Conservation (phyloP, 345 rosid genomes). For the Raphanus raphanistrum region DNA sequence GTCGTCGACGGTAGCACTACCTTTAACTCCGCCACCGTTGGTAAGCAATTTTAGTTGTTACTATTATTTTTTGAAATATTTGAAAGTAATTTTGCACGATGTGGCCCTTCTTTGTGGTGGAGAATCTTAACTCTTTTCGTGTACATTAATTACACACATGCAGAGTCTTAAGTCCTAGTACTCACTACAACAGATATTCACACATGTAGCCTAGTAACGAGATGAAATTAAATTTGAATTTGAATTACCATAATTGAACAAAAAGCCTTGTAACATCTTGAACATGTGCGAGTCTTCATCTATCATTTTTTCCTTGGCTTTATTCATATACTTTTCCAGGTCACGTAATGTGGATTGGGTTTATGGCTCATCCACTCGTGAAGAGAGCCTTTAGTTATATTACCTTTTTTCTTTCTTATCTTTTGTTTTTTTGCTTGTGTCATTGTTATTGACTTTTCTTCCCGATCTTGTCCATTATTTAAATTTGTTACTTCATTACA, state of each 20-base stretch:
- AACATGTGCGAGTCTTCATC: constrained; percentile 15
- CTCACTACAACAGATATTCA: neutral
- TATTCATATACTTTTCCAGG: constrained; percentile 12
- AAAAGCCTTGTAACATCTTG: neutral
- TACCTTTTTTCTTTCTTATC: neutral
- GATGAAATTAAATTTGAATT: neutral
- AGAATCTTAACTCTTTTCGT: constrained; percentile 4
- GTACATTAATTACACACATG: constrained; percentile 24
- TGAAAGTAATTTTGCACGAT: neutral
- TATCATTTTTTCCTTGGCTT: constrained; percentile 19
- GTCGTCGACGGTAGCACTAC: constrained; percentile 92
- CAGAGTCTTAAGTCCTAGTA: constrained; percentile 25
- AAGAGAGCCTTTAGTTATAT: constrained; percentile 7
- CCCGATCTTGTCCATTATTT: neutral
- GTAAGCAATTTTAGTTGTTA: constrained; percentile 42
- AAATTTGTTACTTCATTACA: neutral
- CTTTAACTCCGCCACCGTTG: constrained; percentile 83
- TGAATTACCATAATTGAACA: constrained; percentile 12
- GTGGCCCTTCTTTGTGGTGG: constrained; percentile 22
- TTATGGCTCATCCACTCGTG: constrained; percentile 33
- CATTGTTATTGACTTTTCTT: constrained; percentile 25
- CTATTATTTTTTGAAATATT: neutral
- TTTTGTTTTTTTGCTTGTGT: neutral
- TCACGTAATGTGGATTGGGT: constrained; percentile 23
- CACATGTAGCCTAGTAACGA: constrained; percentile 18